phyloP scores from a whole-genome alignment of 805 yeast genomes.

The Candida khao-thaluensis region DNA sequence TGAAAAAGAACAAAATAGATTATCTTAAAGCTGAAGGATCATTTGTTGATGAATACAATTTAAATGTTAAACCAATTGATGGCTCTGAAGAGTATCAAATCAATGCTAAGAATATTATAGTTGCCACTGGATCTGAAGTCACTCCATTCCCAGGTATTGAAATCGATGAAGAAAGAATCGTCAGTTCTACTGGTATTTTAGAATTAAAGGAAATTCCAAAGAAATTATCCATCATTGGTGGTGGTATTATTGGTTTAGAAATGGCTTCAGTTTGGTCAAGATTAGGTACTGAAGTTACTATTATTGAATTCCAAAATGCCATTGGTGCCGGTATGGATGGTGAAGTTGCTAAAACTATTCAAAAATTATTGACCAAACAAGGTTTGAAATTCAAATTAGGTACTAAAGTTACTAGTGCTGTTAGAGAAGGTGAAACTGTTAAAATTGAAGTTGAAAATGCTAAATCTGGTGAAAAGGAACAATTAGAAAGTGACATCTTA shows the following conservation, averaged over 20 bases:
- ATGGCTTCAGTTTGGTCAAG: slow-evolving; percentile 98
- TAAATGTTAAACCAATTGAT: slow-evolving; percentile 82
- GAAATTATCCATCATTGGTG: slow-evolving; percentile 90
- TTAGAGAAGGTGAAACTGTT: slow-evolving; percentile 84
- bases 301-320: slow-evolving; percentile 83
- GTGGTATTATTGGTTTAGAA: slow-evolving; percentile 99
- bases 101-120: slow-evolving; percentile 78
- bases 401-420: slow-evolving; percentile 87
- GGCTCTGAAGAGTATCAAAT: slow-evolving; percentile 69
- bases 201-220: slow-evolving; percentile 88
- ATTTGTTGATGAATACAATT: slow-evolving; percentile 74
- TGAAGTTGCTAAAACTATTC: slow-evolving; percentile 88
- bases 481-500: slow-evolving; percentile 85
- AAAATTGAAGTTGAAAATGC: slow-evolving; percentile 85
- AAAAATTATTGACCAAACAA: slow-evolving; percentile 89
- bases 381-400: slow-evolving; percentile 91
- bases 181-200: slow-evolving; percentile 91
- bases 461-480: slow-evolving; percentile 78
- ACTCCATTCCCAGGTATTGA: slow-evolving; percentile 98
- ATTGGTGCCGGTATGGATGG: slow-evolving; percentile 99
- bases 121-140: slow-evolving; percentile 98
- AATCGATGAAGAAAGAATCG: slow-evolving; percentile 95
- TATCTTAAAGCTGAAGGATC: slow-evolving; percentile 94
- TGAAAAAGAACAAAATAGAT: slow-evolving; percentile 92
- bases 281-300: slow-evolving; percentile 93